A percentile compares a stretch with the other conserved stretches of the same genome.
phyloP scores from a whole-genome alignment of 164 flowering plant genomes.

The Stephania cephalantha region DNA sequence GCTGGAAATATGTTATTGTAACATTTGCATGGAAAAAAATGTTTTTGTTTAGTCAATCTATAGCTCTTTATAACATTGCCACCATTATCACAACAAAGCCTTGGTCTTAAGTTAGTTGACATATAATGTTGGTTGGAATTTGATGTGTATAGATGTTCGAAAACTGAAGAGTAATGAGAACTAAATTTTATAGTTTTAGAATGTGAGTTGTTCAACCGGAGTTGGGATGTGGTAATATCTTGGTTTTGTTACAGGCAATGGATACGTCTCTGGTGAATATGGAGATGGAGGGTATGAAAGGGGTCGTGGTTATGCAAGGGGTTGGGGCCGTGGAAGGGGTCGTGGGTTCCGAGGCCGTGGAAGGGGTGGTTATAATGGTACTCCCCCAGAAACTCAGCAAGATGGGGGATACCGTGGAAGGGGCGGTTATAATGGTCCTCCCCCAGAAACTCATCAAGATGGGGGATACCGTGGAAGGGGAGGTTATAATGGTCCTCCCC shows the following conservation, averaged over 20 bases:
- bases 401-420: constrained; percentile 31
- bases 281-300: constrained; percentile 82
- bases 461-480: constrained; percentile 74
- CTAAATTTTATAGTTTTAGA: too few species aligned
- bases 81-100: too few species aligned
- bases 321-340: constrained; percentile 68
- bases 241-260: constrained; percentile 47
- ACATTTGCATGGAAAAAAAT: neutral
- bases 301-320: constrained; percentile 43
- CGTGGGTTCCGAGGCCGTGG: constrained; percentile 67
- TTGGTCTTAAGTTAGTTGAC: too few species aligned
- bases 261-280: constrained; percentile 44
- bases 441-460: constrained; percentile 36
- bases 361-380: constrained; percentile 64
- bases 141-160: neutral
- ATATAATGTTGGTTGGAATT: neutral
- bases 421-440: constrained; percentile 66
- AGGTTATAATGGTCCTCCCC: constrained; percentile 54
- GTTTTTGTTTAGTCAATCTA: neutral
- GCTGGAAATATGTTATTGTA: neutral
- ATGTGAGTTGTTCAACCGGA: too few species aligned
- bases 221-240: neutral
- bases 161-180: too few species aligned
- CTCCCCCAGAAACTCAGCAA: constrained; percentile 40
- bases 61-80: neutral